Evolutionary conservation across 1,139 yeast genomes (phyloP), one percentile per base, ranked within the genome.

Genomic region (Geotrichum citri-aurantii): DNA sequence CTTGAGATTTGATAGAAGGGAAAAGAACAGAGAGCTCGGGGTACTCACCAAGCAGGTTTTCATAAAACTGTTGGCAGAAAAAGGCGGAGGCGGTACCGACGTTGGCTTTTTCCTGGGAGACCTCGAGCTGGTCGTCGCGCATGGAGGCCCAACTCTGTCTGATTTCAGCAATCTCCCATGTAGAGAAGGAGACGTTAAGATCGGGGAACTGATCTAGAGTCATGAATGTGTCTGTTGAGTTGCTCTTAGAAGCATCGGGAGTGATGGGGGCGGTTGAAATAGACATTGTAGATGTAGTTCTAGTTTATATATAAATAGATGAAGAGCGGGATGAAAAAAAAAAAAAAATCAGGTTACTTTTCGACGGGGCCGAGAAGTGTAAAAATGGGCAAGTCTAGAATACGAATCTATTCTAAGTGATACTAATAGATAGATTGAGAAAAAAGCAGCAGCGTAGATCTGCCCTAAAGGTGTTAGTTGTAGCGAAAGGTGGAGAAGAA

Each of bases 1-100:
- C 91, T 72, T 86, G 90, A 64, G 84, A 86, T 64, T 80, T 81
- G 63, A 85, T 80, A 17, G 85, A 80, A 0, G 91, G 90, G 69
- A 84, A 85, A 66, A 82, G 69, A 48, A 74, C 75, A 64, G 83
- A 85, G 60, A 85, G 74, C 33, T 73, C 72, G 0, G 84, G 79
- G 64, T 80, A 81, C 78, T 80, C 80, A 5, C 77, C 71, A 49
- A 85, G 72, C 61, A 85, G 69, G 68, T 84, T 85, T 55, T 81
- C 77, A 71, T 84, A 85, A 65, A 84, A 79, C 70, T 84, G 89
- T 60, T 83, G 79, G 61, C 72, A 69, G 57, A 70, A 70, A 50
- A 70, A 68, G 19, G 73, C 70, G 29, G 67, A 62, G 33, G 66
- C 64, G 29, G 69, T 66, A n/a, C 69, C 69, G 10, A 66, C 69